phyloP scores from a whole-genome alignment of 352 stramenopile genomes.

The Globisporangium iwayamae region DNA sequence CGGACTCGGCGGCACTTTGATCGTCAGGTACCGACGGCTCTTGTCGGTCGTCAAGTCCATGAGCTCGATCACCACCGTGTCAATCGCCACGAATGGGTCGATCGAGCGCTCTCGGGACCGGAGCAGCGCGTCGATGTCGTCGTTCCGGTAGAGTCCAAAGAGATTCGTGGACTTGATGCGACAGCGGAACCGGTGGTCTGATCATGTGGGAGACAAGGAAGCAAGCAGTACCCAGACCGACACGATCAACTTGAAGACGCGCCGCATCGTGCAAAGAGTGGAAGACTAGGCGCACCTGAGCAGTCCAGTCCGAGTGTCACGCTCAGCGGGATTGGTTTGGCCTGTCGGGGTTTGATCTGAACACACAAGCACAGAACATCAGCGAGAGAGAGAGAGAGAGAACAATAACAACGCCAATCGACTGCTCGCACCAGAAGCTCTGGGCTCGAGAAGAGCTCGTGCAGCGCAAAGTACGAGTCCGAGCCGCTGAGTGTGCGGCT shows the following conservation, averaged over 20 bases:
- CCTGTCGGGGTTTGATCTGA: slow-evolving; percentile 62
- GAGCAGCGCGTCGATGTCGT: slow-evolving; percentile 57
- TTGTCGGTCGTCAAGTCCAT: slow-evolving; percentile 67
- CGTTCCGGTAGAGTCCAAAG: slow-evolving; percentile 57
- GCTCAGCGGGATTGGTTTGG: slow-evolving; percentile 43
- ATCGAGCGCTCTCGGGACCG: slow-evolving; percentile 22
- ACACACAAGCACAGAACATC: background rate
- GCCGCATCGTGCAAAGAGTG: background rate
- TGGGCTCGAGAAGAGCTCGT: slow-evolving; percentile 57
- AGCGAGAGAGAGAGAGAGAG: background rate
- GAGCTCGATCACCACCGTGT: slow-evolving; percentile 67
- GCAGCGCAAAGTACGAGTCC: slow-evolving; percentile 73
- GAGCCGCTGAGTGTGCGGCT: slow-evolving; percentile 72
- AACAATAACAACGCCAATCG: background rate
- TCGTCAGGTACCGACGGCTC: slow-evolving; percentile 45
- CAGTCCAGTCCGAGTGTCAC: slow-evolving; percentile 54
- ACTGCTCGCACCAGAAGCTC: slow-evolving; percentile 39
- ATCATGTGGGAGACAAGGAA: background rate
- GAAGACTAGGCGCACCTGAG: slow-evolving; percentile 24
- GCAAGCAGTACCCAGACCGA: background rate
- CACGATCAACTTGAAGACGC: background rate
- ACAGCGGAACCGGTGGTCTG: slow-evolving; percentile 66
- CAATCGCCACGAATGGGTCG: slow-evolving; percentile 50
- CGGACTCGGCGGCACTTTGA: slow-evolving; percentile 30
- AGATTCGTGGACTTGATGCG: slow-evolving; percentile 65